Evolutionary conservation across 2,329 filamentous ascomycete genomes (phyloP).

Genomic region (Sclerotinia trifoliorum): DNA sequence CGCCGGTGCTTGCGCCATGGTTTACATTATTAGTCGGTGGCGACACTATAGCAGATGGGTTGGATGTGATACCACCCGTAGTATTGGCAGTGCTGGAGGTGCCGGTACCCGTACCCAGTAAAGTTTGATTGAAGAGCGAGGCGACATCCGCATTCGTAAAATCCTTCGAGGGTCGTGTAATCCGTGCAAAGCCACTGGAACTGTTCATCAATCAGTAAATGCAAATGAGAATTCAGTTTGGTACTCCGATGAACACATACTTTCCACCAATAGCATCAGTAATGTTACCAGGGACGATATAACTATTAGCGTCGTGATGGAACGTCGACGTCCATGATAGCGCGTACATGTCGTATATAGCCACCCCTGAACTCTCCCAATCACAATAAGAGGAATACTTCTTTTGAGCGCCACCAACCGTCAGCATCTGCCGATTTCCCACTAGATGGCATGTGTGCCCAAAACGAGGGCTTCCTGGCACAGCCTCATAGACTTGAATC

Average conservation of each 20-base stretch:
- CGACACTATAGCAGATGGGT: neutral
- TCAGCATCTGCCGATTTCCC: constrained; percentile 44
- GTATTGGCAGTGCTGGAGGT: neutral
- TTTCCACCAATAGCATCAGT: constrained; percentile 37
- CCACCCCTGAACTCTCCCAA: constrained; percentile 39
- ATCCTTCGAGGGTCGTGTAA: constrained; percentile 2
- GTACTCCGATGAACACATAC: constrained; percentile 13
- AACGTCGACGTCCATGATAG: constrained; percentile 40
- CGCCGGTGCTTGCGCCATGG: neutral
- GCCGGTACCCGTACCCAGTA: neutral
- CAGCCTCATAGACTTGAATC: constrained; percentile 40
- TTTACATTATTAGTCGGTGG: neutral
- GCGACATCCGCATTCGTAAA: constrained; percentile 7
- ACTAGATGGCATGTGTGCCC: constrained; percentile 45
- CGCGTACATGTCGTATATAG: constrained; percentile 39
- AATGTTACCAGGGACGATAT: constrained; percentile 36
- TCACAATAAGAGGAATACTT: constrained; percentile 35
- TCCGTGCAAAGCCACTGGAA: constrained; percentile 13
- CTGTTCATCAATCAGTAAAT: constrained; percentile 8
- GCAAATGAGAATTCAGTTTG: too few species aligned
- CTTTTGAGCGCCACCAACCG: constrained; percentile 41
- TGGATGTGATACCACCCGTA: neutral
- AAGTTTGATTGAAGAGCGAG: constrained; percentile 14
- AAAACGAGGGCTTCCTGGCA: constrained; percentile 38
- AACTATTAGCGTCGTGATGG: constrained; percentile 33